Evolutionary conservation across 192 early-diverging fungal genomes (phyloP), one percentile per base, ranked within the genome.

Genomic region (Coemansia sp.): DNA sequence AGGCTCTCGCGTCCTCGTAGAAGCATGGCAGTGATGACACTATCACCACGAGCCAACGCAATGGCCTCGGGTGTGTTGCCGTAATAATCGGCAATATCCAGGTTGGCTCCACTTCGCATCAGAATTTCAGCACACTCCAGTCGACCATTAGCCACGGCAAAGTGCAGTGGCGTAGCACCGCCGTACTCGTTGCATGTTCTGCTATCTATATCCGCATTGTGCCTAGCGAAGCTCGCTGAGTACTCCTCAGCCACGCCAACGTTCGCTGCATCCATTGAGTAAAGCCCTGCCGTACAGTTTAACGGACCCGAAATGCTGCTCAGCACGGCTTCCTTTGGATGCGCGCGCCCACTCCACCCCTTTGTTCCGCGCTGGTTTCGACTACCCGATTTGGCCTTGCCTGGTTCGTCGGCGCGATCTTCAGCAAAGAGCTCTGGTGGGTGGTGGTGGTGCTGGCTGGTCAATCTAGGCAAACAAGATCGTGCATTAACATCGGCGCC

Each of bases 91-190:
- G 74, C 79, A 11, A 88, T 54, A n/a, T 92, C 85, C 17, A 81
- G 63, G 5, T 68, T 74, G 8, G 90, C 92, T 29, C 89, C 87
- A 44, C 86, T 77, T 39, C 78, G 67, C 36, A 96, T 70, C 29
- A 94, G 78, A 17, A 86, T 67, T 34, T 89, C 85, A 0, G 89
- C 84, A 46, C 89, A 86, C 10, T 81, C 77, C 1, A 81, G 65
- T 66, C 88, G 90, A 0, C 90, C 89, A 60, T 89, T 90, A 16
- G 93, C 93, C 39, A 90, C 88, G 4, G 93, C 93, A 78, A 91
- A 89, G 67, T 96, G 94, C 63, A 96, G 74, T 31, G 93, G 87
- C 1, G 94, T 93, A 19, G 92, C 90, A 11, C 89, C 87, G 39
- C 59, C 67, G 42, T 83, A 83, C 40, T 64, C 71, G 33, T 62